Evolutionary conservation across 2,329 filamentous ascomycete species (phyloP).

Genomic region (Fusarium transvaalense): DNA sequence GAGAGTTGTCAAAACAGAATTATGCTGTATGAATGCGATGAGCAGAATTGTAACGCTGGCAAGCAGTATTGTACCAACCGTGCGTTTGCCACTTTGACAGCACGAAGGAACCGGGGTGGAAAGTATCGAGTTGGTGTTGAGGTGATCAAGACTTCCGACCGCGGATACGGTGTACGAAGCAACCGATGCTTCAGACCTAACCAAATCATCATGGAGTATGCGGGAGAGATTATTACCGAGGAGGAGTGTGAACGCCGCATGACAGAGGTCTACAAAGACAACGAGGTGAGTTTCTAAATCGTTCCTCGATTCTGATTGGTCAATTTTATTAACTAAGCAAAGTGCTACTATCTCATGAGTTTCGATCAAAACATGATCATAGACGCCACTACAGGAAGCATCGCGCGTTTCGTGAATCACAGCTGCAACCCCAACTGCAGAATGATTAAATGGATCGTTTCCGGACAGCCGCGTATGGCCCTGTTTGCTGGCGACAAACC

Average conservation of each 20-base stretch:
- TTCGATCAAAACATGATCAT: constrained; percentile 99
- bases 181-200: constrained; percentile 88
- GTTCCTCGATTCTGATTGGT: constrained; percentile 7
- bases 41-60: constrained; percentile 85
- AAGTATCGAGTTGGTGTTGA: constrained; percentile 95
- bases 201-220: constrained; percentile 98
- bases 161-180: constrained; percentile 91
- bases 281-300: constrained; percentile 73
- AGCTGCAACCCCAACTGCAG: constrained; percentile 96
- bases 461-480: constrained; percentile 93
- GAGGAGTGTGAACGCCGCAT: constrained; percentile 93
- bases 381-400: constrained; percentile 94
- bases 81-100: constrained; percentile 83
- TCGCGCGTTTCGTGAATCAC: constrained; percentile 98
- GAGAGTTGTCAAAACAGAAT: constrained; percentile 94
- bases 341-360: constrained; percentile 99
- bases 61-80: constrained; percentile 84
- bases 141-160: constrained; percentile 88
- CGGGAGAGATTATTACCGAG: constrained; percentile 96
- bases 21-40: constrained; percentile 98
- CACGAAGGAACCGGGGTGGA: constrained; percentile 80
- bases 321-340: constrained; percentile 53
- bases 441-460: constrained; percentile 98
- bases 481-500: constrained; percentile 91
- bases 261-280: constrained; percentile 93